phyloP scores from a whole-genome alignment of 345 rosid species.

The Toxicodendron radicans region DNA sequence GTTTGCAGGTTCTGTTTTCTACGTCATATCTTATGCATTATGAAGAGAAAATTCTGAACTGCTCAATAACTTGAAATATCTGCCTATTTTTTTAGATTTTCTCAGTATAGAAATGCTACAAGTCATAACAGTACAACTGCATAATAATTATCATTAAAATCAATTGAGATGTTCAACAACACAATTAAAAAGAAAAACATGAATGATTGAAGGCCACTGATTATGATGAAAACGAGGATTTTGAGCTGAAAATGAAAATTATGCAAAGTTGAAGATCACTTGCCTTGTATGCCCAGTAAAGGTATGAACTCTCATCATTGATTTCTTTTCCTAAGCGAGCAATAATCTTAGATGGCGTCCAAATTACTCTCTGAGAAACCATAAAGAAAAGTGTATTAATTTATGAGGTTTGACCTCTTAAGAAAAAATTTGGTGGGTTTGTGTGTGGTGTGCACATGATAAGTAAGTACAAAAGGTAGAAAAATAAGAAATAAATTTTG shows the following conservation, averaged over 20 bases:
- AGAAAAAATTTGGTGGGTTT: not conserved
- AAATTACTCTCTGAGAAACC: conserved; percentile 48
- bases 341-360: conserved; percentile 87
- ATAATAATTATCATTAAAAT: too few relatives aligned
- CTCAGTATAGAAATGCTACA: not conserved
- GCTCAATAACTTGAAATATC: not conserved
- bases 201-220: not conserved
- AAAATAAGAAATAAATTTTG: not conserved
- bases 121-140: not conserved
- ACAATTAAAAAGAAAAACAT: not conserved
- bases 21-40: not conserved
- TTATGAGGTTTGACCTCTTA: not conserved
- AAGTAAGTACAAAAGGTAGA: not conserved
- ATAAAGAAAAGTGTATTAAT: conserved; percentile 7
- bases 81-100: not conserved
- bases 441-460: too few relatives aligned
- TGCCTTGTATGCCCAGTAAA: conserved; percentile 90
- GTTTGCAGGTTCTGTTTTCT: not conserved
- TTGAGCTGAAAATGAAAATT: not conserved
- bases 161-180: not conserved
- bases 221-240: not conserved
- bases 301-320: conserved; percentile 71
- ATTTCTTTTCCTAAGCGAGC: conserved; percentile 84
- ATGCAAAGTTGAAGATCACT: not conserved
- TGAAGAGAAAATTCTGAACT: not conserved